Base-by-base conservation (phyloP, 2,329 filamentous ascomycete species). In the Ploettnerulaceae sp. region DNA sequence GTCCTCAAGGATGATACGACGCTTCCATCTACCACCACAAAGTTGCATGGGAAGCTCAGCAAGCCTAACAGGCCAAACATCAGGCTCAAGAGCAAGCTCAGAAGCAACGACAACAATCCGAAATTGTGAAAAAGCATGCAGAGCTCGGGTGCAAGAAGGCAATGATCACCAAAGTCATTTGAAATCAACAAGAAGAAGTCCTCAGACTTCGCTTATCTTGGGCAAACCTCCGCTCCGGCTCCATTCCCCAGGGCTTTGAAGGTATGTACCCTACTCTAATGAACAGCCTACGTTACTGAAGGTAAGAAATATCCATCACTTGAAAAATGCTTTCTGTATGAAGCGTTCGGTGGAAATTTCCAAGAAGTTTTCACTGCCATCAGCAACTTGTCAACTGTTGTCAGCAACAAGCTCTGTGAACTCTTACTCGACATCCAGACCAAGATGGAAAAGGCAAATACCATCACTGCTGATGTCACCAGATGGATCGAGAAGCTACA, bases 161-260 rank as follows among this genome's bases (percentile, higher is more conserved):
- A n/a, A 17, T 35, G 21, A 33, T 35, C 20, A 15, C 14, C 18
- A 35, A 21, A 7, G 5, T 34, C 21, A 33, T 35, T 18, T 32
- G 9, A n/a, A 24, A 11, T 9, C 25, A 35, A 9, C 15, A 33
- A 7, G 33, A 35, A 18, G 33, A 44, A 36, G 9, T 35, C 32
- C 40, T 9, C 3, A 29, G 32, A 25, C 31, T 44, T 21, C 15
- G 25, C 8, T 25, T 25, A 18, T 25, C 21, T 31, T 35, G 32
- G 40, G 24, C 18, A 17, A 28, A 11, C 12, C 15, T 34, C 7
- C 31, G 35, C 14, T 24, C 40, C 11, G 40, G 40, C 15, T 21
- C 25, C 5, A 35, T 44, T 15, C 40, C 40, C 17, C 21, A 44
- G 14, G 40, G 40, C 17, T 44, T 35, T 26, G 40, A 44, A 44